These are phyloP conservation scores for Colletotrichum tropicale DNA, from an alignment of 2,329 filamentous ascomycete genomes.

Conservation along the genomic window DNA sequence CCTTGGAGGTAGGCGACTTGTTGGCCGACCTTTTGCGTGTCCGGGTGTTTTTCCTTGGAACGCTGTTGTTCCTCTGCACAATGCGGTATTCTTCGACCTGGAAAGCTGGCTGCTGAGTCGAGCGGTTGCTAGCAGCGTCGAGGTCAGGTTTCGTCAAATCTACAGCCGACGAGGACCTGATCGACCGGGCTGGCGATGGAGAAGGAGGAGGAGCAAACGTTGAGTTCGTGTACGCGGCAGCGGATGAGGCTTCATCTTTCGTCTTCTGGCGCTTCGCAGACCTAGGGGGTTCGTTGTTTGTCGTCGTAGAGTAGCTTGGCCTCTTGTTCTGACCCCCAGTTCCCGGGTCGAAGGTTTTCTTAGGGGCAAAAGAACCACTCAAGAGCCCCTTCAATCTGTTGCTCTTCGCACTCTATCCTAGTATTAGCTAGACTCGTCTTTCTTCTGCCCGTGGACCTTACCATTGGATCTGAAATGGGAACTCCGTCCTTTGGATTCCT, in stretches of 20 bases:
- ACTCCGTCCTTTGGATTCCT: constrained; percentile 14
- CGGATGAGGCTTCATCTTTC: not conserved
- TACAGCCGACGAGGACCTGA: not conserved
- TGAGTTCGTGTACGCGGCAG: not conserved
- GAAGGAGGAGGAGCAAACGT: not conserved
- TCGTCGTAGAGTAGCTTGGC: not conserved
- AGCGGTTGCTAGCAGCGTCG: constrained; percentile 4
- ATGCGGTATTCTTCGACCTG: not conserved
- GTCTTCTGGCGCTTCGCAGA: constrained; percentile 12
- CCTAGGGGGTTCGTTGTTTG: not conserved
- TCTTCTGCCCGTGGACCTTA: not conserved
- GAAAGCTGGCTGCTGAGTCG: not conserved
- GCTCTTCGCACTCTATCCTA: not conserved
- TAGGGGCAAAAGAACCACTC: not conserved
- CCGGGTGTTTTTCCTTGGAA: not conserved
- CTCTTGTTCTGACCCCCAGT: not conserved
- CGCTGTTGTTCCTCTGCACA: not conserved
- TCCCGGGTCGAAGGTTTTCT: not conserved
- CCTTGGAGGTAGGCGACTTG: not conserved
- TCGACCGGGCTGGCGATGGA: not conserved
- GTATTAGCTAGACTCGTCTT: not conserved
- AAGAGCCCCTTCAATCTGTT: not conserved
- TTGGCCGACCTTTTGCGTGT: not conserved
- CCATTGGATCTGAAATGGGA: constrained; percentile 11
- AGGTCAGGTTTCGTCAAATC: constrained; percentile 9